Conservation (phyloP, 2,329 filamentous ascomycete genomes). For the Acephala macrosclerotiorum region DNA sequence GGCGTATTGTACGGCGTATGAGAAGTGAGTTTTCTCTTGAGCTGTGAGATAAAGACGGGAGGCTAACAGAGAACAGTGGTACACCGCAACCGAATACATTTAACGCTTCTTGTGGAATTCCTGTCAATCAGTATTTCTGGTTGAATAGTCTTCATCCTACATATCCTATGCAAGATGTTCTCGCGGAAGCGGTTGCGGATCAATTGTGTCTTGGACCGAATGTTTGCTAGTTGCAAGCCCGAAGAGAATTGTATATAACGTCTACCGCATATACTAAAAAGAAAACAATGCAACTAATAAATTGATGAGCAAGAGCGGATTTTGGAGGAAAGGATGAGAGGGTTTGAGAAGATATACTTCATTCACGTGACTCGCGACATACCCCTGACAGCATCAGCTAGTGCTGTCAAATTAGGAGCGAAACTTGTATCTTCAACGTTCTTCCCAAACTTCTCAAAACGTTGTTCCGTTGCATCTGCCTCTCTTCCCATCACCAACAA, state of each 20-base stretch:
- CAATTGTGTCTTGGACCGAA: conserved; percentile 49
- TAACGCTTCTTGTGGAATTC: conserved; percentile 55
- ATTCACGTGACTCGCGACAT: too few relatives aligned
- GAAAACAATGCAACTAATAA: neutral
- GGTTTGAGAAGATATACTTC: too few relatives aligned
- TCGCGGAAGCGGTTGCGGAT: conserved; percentile 57
- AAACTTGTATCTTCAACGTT: neutral
- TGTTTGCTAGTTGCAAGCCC: conserved; percentile 43
- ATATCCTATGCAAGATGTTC: conserved; percentile 65
- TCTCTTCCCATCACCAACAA: neutral
- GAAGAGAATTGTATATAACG: neutral
- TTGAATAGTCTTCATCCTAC: conserved; percentile 70
- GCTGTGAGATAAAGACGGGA: neutral
- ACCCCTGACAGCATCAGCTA: neutral
- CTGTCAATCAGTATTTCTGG: conserved; percentile 71
- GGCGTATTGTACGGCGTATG: conserved; percentile 60
- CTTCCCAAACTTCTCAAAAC: neutral
- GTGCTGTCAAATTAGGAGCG: neutral
- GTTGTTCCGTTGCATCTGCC: neutral
- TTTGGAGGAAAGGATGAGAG: neutral
- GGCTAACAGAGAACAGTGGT: conserved; percentile 46
- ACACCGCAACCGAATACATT: conserved; percentile 52
- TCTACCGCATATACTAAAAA: neutral
- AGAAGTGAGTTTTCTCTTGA: conserved; percentile 51
- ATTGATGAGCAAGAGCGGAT: neutral